phyloP scores from a whole-genome alignment of 2,329 filamentous ascomycete genomes.

The Fusarium palustre region DNA sequence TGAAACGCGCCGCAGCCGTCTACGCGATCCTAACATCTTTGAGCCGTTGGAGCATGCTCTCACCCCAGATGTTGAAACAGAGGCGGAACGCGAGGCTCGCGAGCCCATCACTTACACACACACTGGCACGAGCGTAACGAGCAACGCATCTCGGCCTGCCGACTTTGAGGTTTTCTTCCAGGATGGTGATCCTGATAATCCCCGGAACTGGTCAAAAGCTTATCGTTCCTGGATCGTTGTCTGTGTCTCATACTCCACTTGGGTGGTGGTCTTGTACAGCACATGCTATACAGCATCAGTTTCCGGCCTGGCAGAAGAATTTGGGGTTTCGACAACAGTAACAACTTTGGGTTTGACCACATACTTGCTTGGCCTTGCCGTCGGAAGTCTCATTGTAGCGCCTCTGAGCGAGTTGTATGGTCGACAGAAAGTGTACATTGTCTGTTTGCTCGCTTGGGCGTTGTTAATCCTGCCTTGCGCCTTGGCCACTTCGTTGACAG shows the following conservation, averaged over 20 bases:
- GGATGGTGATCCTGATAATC: slow-evolving; percentile 71
- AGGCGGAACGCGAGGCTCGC: slow-evolving; percentile 54
- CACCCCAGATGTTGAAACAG: slow-evolving; percentile 54
- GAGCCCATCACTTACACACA: slow-evolving; percentile 61
- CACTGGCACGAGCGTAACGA: slow-evolving; percentile 58
- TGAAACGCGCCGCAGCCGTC: slow-evolving; percentile 39
- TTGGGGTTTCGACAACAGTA: slow-evolving; percentile 68
- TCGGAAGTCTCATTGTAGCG: slow-evolving; percentile 78
- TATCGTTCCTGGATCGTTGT: slow-evolving; percentile 58
- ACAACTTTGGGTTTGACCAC: slow-evolving; percentile 81
- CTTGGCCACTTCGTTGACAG: slow-evolving; percentile 73
- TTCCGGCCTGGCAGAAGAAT: slow-evolving; percentile 75
- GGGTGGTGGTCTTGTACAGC: slow-evolving; percentile 75
- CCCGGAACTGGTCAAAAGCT: slow-evolving; percentile 73
- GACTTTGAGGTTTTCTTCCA: slow-evolving; percentile 81
- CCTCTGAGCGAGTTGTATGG: slow-evolving; percentile 80
- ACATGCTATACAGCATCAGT: slow-evolving; percentile 82
- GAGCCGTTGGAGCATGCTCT: slow-evolving; percentile 55
- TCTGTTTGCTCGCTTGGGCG: slow-evolving; percentile 72
- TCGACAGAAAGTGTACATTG: slow-evolving; percentile 74
- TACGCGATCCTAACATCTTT: slow-evolving; percentile 47
- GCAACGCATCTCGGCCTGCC: slow-evolving; percentile 59
- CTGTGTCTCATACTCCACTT: slow-evolving; percentile 60
- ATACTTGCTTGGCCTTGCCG: slow-evolving; percentile 80
- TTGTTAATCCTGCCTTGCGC: slow-evolving; percentile 79